Percentiles rank a stretch among this genome's conserved stretches.
These are phyloP conservation scores for Lomentospora prolificans DNA, from an alignment of 2,329 filamentous ascomycete species.

Conservation along the genomic window DNA sequence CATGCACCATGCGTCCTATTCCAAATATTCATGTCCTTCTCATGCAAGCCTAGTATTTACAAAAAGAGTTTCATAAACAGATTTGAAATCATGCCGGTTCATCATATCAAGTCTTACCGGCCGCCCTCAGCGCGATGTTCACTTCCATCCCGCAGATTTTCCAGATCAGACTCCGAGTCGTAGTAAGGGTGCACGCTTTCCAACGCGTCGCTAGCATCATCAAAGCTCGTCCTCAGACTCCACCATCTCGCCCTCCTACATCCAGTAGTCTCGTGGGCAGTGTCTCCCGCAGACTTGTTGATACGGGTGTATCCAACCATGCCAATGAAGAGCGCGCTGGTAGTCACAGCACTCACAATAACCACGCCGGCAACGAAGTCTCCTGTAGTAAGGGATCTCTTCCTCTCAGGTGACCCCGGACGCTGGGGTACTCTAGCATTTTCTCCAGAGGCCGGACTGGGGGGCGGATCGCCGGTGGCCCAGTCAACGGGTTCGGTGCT, in stretches of 20 bases:
- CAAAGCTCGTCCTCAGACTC: background rate
- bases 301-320: background rate
- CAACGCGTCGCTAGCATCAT: background rate
- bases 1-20: no score
- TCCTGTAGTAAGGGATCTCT: background rate
- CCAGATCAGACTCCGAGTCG: constrained; percentile 5
- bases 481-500: constrained; percentile 42
- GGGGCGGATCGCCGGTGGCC: constrained; percentile 50
- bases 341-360: background rate
- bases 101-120: background rate
- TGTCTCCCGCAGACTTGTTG: background rate
- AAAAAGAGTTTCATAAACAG: no score
- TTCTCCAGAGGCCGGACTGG: constrained; percentile 35
- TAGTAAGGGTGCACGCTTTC: background rate
- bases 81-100: background rate
- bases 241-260: background rate
- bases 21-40: no score
- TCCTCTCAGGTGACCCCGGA: background rate
- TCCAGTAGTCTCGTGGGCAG: background rate
- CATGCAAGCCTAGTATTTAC: background rate
- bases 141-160: background rate
- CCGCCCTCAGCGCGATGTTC: background rate
- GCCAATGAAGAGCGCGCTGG: background rate
- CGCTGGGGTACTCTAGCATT: background rate
- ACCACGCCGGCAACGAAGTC: background rate